Evolutionary conservation across 1,284 basidiomycete species (phyloP), one percentile per base, ranked within the genome.

Genomic region (Ganoderma leucocontextum): DNA sequence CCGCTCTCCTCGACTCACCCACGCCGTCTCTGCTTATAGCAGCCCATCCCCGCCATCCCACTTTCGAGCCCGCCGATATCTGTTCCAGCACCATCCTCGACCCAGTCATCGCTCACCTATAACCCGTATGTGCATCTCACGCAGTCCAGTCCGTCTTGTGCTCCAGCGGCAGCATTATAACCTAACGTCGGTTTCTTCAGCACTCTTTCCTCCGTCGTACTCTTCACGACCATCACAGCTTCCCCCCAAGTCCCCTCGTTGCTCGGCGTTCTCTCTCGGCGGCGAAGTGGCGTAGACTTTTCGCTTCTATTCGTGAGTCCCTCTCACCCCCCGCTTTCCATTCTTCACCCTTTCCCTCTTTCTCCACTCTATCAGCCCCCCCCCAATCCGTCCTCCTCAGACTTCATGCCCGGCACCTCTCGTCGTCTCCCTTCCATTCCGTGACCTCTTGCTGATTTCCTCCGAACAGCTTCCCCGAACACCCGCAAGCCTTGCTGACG

Each of bases 281-380:
- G 13, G 35, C 12, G 4, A 13, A 13, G 55, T 57, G 55, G 35
- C 55, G 55, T 33, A 57, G 13, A n/a, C 33, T n/a, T 35, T 57
- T 35, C 17, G 35, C 55, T 57, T 57, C 55, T 36, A 57, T 36
- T 36, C 55, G 55, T 57, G 55, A 57, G 55, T 57, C 6, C 13
- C 52, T 33, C 55, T 36, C 35, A 8, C 19, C 55, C 15, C 13
- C 19, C 19, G 33, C 35, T 57, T n/a, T 7, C 33, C 6, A 17
- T 57, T 8, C 33, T n/a, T 47, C n/a, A n/a, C 12, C 13, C 17
- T 15, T 15, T 47, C 44, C 44, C 44, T 47, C 9, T 19, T n/a
- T 47, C 29, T 29, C 19, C 35, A 8, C 29, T n/a, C 33, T n/a
- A 19, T 12, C 33, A 19, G 29, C 29, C 29, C 29, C 29, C 29